These are phyloP conservation scores for Thinopyrum elongatum DNA, from an alignment of 176 grass and related monocot species.

Conservation along the genomic window DNA sequence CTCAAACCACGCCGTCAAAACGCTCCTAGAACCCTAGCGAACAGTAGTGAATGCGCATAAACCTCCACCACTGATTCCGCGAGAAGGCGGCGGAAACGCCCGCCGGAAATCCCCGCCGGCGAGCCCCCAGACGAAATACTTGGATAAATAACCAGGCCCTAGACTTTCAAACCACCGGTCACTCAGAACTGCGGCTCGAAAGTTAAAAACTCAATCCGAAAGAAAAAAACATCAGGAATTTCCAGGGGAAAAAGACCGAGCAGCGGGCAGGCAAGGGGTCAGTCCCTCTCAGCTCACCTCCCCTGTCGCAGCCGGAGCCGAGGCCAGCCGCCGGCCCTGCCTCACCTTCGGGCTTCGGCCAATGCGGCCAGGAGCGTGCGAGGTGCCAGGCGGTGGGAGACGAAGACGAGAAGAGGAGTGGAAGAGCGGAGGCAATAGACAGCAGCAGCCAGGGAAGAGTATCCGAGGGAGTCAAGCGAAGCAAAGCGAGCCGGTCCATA, in stretches of 20 bases:
- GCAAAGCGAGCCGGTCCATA: no score
- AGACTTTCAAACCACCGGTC: not conserved
- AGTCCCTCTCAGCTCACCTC: constrained; percentile 32
- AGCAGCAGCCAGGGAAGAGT: constrained; percentile 9
- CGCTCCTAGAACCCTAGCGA: constrained; percentile 5
- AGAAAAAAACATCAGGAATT: not conserved
- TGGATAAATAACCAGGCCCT: not conserved
- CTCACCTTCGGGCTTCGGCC: constrained; percentile 1
- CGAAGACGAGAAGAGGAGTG: not conserved
- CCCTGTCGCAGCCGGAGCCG: constrained; percentile 1
- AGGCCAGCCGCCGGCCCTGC: not conserved
- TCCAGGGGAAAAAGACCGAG: not conserved
- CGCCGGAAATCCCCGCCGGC: not conserved
- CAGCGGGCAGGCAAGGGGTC: not conserved
- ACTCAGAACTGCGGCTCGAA: not conserved
- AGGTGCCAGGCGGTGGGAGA: constrained; percentile 3
- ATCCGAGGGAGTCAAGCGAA: constrained; percentile 17
- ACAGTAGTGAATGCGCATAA: not conserved
- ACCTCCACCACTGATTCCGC: not conserved
- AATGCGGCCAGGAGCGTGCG: constrained; percentile 26
- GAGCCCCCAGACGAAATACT: not conserved
- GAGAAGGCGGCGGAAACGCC: not conserved
- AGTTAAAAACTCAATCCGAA: constrained; percentile 2
- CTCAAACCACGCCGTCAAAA: not conserved
- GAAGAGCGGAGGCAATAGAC: no score